phyloP scores from a whole-genome alignment of 169 alveolate species.

The Babesia divergens region DNA sequence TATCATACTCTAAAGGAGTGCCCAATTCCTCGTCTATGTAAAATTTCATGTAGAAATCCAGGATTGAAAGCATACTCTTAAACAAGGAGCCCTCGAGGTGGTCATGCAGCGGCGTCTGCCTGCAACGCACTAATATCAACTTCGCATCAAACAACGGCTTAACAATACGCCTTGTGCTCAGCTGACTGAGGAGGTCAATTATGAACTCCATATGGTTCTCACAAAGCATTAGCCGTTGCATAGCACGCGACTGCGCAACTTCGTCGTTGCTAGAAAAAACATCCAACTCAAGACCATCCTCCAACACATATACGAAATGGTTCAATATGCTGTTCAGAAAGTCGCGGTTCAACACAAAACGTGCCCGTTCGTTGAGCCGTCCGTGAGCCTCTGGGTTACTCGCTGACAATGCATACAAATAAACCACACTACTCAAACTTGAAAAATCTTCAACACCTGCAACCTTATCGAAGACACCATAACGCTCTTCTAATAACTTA shows the following conservation, averaged over 20 bases:
- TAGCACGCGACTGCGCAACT: constrained; percentile 1
- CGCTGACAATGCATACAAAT: constrained; percentile 22
- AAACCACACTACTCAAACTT: neutral
- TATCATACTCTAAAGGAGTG: constrained; percentile 42
- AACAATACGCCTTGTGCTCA: constrained; percentile 49
- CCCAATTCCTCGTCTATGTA: constrained; percentile 66
- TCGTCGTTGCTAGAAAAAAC: constrained; percentile 21
- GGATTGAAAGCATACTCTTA: constrained; percentile 37
- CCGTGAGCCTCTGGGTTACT: neutral
- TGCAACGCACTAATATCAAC: constrained; percentile 52
- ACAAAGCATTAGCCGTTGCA: constrained; percentile 56
- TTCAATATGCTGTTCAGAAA: constrained; percentile 52
- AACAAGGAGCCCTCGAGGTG: constrained; percentile 45
- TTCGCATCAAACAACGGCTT: constrained; percentile 58
- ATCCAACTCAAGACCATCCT: constrained; percentile 38
- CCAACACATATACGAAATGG: constrained; percentile 58
- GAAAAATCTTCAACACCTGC: neutral
- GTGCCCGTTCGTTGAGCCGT: constrained; percentile 21
- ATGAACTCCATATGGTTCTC: constrained; percentile 58
- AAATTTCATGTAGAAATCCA: constrained; percentile 55
- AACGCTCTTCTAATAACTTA: constrained; percentile 10
- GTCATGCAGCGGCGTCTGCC: constrained; percentile 43
- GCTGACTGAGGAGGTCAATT: constrained; percentile 53
- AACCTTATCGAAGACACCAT: constrained; percentile 12
- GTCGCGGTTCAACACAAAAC: constrained; percentile 45